Base-by-base conservation (phyloP, 1,139 yeast genomes). In the Magnusiomyces starmeri region DNA sequence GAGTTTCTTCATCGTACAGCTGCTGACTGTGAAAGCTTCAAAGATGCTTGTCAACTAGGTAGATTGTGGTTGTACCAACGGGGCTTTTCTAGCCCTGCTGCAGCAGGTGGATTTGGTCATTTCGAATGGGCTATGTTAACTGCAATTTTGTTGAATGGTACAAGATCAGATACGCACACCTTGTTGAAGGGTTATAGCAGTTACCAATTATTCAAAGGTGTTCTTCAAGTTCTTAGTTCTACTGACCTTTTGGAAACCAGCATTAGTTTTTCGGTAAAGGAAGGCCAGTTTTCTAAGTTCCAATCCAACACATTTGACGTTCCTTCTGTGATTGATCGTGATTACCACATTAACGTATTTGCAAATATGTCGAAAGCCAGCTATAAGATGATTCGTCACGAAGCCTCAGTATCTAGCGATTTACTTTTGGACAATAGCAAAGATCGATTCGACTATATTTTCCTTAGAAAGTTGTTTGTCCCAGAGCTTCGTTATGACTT, bases 121-220 rank as follows among this genome's bases (percentile, higher is more conserved):
- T 88, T 88, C 66, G 97, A 92, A 70, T 89, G 89, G 69, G 83
- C 92, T 25, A 72, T 84, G 45, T 69, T 90, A 49, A 79, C 88
- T 82, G 83, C 95, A 44, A 85, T 89, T 1, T 72, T 92, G 54
- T 72, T 92, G 43, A 96, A 97, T 60, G 96, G 96, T 60, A 94
- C 95, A 50, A 67, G 73, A 10, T 77, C 75, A 58, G 90, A 94
- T 21, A 83, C 83, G 62, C 83, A 82, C 62, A 82, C 88, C 32
- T 73, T 92, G 54, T 69, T 89, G 46, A 83, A 83, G 60, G 98
- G 97, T 1, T 90, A 85, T 66, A 87, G 96, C 3, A 84, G 95
- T 27, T 92, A 89, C 65, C 98, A 92, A 69, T 71, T 92, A 53
- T 92, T 92, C 72, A 89, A 87, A 66, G 96, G 95, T 63, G 81